Evolutionary conservation across 176 grass and related monocot genomes (phyloP).

Genomic region (Themeda triandra): DNA sequence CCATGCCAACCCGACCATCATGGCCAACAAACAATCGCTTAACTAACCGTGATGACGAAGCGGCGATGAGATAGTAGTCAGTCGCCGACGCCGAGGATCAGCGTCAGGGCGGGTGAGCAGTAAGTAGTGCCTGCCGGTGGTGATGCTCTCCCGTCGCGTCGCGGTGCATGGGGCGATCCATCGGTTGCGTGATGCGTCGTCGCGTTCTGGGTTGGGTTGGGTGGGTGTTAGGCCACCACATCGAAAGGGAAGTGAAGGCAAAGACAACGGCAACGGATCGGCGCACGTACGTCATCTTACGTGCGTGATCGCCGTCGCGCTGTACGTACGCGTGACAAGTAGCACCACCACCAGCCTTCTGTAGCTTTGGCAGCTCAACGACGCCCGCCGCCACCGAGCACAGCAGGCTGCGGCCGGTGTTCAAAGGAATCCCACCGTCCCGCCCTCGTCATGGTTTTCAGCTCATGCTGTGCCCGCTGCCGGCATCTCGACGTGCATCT

Average conservation of each 20-base stretch:
- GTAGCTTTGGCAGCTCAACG: constrained; percentile 1
- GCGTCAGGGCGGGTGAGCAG: background rate
- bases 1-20: background rate
- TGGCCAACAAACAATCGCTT: background rate
- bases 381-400: too few relatives aligned
- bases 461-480: background rate
- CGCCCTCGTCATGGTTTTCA: too few relatives aligned
- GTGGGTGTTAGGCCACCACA: constrained; percentile 41
- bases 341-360: background rate
- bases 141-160: background rate
- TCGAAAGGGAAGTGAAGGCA: background rate
- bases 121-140: background rate
- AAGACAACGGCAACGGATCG: background rate
- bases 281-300: background rate
- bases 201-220: background rate
- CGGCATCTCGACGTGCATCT: background rate
- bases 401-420: too few relatives aligned
- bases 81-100: background rate
- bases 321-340: background rate
- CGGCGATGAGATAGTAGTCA: background rate
- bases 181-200: background rate
- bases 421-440: too few relatives aligned
- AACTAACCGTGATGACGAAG: background rate
- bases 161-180: background rate
- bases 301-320: background rate